Evolutionary conservation across 768 basidiomycete species (phyloP).

Genomic region (Suillus brevipes): DNA sequence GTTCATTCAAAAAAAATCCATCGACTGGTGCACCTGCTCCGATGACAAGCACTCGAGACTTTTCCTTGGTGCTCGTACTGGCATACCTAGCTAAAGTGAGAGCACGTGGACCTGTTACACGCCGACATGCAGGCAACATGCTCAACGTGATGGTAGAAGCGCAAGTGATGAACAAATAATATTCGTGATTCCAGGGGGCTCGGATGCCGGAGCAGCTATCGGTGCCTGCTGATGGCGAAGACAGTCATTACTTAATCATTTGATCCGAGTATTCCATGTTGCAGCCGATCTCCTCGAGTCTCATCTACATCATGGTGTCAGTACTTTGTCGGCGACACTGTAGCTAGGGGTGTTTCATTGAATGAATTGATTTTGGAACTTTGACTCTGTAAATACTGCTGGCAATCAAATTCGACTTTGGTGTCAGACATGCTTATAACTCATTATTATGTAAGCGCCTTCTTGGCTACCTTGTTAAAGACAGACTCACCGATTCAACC

Average conservation of each 20-base stretch:
- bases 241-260: background rate
- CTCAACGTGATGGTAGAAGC: background rate
- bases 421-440: background rate
- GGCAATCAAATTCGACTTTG: background rate
- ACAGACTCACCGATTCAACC: background rate
- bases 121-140: conserved; percentile 16
- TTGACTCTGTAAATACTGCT: background rate
- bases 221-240: background rate
- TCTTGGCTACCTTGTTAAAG: background rate
- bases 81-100: conserved; percentile 20
- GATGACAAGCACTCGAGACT: conserved; percentile 82
- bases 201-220: too few species aligned
- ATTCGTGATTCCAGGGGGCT: background rate
- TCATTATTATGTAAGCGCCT: background rate
- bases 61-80: conserved; percentile 40
- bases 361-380: background rate
- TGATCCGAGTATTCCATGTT: background rate
- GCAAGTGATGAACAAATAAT: background rate
- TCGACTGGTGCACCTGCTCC: conserved; percentile 67
- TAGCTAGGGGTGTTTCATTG: background rate
- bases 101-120: conserved; percentile 11
- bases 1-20: background rate
- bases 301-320: background rate
- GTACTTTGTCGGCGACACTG: too few species aligned
- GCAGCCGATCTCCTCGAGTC: background rate